phyloP scores from a whole-genome alignment of 495 filamentous ascomycete species.

The Daldinia concentrica region DNA sequence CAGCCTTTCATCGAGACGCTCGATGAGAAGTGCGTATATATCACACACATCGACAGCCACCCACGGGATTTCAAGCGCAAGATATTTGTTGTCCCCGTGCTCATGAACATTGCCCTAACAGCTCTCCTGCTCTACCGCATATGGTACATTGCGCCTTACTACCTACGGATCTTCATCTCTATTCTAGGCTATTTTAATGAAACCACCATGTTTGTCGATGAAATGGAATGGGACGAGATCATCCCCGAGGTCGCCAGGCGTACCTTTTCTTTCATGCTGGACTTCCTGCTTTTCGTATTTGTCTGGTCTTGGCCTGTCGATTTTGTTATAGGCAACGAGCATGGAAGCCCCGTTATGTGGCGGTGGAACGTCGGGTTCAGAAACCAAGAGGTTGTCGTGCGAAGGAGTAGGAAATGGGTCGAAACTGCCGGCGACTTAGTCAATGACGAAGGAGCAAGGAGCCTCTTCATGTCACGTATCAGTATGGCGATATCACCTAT shows the following conservation, averaged over 20 bases:
- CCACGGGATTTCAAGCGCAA: slow-evolving; percentile 72
- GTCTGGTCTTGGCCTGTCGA: slow-evolving; percentile 78
- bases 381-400: slow-evolving; percentile 76
- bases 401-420: slow-evolving; percentile 70
- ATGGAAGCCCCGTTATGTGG: slow-evolving; percentile 71
- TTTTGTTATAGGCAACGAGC: slow-evolving; percentile 66
- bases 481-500: slow-evolving; percentile 66
- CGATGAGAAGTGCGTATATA: slow-evolving; percentile 72
- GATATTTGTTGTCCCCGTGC: slow-evolving; percentile 75
- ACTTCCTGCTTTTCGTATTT: slow-evolving; percentile 74
- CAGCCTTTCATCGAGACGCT: slow-evolving; percentile 69
- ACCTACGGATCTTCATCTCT: slow-evolving; percentile 68
- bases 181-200: slow-evolving; percentile 68
- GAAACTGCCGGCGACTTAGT: slow-evolving; percentile 56
- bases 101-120: slow-evolving; percentile 72
- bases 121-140: slow-evolving; percentile 68
- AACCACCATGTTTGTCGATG: slow-evolving; percentile 64
- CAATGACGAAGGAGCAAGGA: slow-evolving; percentile 42
- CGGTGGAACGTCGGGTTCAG: slow-evolving; percentile 74
- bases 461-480: slow-evolving; percentile 50
- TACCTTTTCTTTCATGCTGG: slow-evolving; percentile 68
- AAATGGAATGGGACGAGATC: slow-evolving; percentile 61
- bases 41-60: slow-evolving; percentile 78
- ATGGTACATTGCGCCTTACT: slow-evolving; percentile 69
- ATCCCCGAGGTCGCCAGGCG: slow-evolving; percentile 61